phyloP scores from a whole-genome alignment of 1,284 basidiomycete species.

The Pascua sp. region DNA sequence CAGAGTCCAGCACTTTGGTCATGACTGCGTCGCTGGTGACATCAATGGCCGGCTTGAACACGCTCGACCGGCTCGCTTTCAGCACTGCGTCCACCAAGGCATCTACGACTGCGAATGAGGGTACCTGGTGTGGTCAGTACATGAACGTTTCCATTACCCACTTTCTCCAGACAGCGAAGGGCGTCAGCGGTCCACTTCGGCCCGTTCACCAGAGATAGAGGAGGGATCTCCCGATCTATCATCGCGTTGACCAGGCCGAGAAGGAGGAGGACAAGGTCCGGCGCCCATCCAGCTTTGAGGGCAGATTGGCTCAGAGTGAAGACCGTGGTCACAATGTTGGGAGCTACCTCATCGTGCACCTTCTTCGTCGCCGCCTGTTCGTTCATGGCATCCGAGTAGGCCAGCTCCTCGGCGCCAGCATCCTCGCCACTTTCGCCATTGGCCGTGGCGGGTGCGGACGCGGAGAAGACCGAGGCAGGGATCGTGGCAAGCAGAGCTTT shows the following conservation, averaged over 20 bases:
- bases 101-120: conserved; percentile 63
- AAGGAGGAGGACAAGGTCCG: conserved; percentile 10
- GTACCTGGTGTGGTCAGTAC: conserved; percentile 53
- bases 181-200: conserved; percentile 40
- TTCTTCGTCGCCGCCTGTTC: conserved; percentile 2
- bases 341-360: conserved; percentile 16
- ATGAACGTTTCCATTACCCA: conserved; percentile 18
- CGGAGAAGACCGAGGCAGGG: conserved; percentile 8
- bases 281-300: conserved; percentile 2
- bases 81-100: conserved; percentile 60
- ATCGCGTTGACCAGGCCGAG: conserved; percentile 18
- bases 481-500: conserved; percentile 8
- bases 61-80: conserved; percentile 44
- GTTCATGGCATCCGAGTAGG: background rate
- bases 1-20: conserved; percentile 30
- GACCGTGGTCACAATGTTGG: conserved; percentile 18
- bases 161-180: conserved; percentile 28
- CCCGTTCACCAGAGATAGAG: conserved; percentile 22
- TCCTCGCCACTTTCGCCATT: too few species aligned
- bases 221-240: conserved; percentile 28
- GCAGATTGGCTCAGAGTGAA: conserved; percentile 18
- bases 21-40: conserved; percentile 27
- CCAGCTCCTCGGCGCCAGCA: conserved; percentile 3
- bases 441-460: background rate
- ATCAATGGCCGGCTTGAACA: conserved; percentile 23